Base-by-base conservation (phyloP, 2,329 filamentous ascomycete species). In the Mycogone perniciosa region DNA sequence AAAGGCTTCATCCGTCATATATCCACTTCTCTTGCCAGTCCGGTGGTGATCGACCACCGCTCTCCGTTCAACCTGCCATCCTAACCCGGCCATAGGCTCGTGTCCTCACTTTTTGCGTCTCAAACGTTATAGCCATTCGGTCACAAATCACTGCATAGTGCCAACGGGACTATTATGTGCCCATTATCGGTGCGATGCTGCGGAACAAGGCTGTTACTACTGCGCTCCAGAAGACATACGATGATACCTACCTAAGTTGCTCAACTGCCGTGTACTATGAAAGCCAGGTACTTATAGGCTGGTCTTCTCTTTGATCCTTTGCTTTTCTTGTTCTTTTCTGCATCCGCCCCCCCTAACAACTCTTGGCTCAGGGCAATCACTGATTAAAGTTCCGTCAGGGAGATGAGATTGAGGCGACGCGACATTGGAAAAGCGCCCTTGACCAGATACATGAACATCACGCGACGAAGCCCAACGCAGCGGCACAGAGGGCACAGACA, bases 211-310 rank as follows among this genome's bases (percentile, higher is more conserved):
- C 69, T 56, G 77, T 84, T 64, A 83, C 86, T 69, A 83, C 86
- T 69, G 83, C 84, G 56, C 82, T 96, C 68, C 92, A 97, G 73
- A 96, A 96, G 79, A 95, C 90, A 50, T 97, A 97, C 72, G 92
- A 97, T 73, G 90, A 97, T 69, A 91, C 88, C 69, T 96, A 96
- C 71, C 73, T 96, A 61, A 90, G 86, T 65, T 96, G 91, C 71
- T 96, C 91, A 10, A 97, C 91, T 2, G 92, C 92, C 37, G 88
- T 96, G 48, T 96, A 96, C 72, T 96, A 96, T 68, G 93, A 99
- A 73, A 83, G 86, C 66, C 86, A 95, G 81, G 90, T 95, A 44
- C 20, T 20, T 20, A 50, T n/a, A 30, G 7, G 41, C 39, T 29
- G 34, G 20, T 20, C 3, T 20, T 20, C 20, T 20, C 20, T 20